Base-by-base conservation (phyloP, 2,329 filamentous ascomycete species). In the Aureobasidium sp. region DNA sequence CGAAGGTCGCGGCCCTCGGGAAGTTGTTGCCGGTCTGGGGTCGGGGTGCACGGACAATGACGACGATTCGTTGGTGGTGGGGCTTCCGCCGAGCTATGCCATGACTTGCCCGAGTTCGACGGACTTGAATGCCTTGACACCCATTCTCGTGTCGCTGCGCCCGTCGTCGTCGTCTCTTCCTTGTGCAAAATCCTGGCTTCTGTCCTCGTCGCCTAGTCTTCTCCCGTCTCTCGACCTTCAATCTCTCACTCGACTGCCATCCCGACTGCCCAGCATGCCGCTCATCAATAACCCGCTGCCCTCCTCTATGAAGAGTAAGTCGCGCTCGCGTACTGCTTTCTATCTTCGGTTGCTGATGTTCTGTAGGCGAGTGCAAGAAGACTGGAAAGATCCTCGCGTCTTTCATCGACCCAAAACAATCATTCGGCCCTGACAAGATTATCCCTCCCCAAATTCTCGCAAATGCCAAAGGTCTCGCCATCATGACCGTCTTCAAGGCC, bases 341-440 rank as follows among this genome's bases (percentile, higher is more conserved):
- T 48, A 2, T 39, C 5, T 20, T 34, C 55, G 14, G 3, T 12
- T 31, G 34, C 57, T 60, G 63, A 58, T 36, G 67, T 62, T 63
- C 68, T 53, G 63, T 76, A 97, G 93, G 91, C 80, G 94, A 99
- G 80, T 97, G 94, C 79, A 94, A 89, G 76, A 99, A 99, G 78
- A 94, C 91, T 73, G 89, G 89, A 73, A 96, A 96, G 81, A 97
- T 97, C 71, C 84, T 99, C 68, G 85, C 89, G 49, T 96, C 92
- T 14, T 99, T 99, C 74, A 84, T 97, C 73, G 94, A 97, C 73
- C 94, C 94, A 22, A 85, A 87, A 72, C 93, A 97, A 79, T 80
- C 93, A 22, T 96, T 97, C 75, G 91, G 93, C 6, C 93, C 94
- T 62, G 94, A 97, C 76, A 97, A 97, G 77, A 87, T 99, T 73